phyloP scores from a whole-genome alignment of 768 basidiomycete genomes.

The Termitomyces sp. region DNA sequence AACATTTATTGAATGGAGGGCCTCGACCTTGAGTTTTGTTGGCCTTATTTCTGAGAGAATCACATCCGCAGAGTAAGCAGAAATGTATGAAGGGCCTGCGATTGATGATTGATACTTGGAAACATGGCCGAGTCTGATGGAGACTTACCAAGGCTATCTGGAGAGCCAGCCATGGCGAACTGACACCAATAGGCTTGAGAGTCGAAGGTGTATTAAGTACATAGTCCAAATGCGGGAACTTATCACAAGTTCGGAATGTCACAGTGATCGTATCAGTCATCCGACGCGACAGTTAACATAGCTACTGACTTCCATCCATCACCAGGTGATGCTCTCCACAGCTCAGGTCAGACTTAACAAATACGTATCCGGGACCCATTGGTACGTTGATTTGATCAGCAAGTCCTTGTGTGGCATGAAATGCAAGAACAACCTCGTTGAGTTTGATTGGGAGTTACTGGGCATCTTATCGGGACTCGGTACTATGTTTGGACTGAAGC shows the following conservation, averaged over 20 bases:
- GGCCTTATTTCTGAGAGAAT: constrained; percentile 91
- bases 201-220: not conserved
- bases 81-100: constrained; percentile 71
- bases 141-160: constrained; percentile 34
- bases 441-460: not conserved
- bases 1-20: constrained; percentile 75
- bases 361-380: not conserved
- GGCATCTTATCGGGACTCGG: not conserved
- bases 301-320: not conserved
- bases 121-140: not conserved
- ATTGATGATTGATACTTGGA: constrained; percentile 4
- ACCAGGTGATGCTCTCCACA: not conserved
- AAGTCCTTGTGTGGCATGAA: not conserved
- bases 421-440: not conserved
- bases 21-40: constrained; percentile 76
- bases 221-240: not conserved
- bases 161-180: constrained; percentile 36
- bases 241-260: not conserved
- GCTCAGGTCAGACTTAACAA: not conserved
- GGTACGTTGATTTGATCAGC: not conserved
- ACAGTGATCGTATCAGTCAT: not conserved
- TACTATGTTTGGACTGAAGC: too few relatives aligned
- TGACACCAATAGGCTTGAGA: not conserved
- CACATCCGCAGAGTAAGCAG: constrained; percentile 79
- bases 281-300: not conserved